Base-by-base conservation (phyloP, 192 early-diverging fungal species). In the Nowakowskiella sp. region DNA sequence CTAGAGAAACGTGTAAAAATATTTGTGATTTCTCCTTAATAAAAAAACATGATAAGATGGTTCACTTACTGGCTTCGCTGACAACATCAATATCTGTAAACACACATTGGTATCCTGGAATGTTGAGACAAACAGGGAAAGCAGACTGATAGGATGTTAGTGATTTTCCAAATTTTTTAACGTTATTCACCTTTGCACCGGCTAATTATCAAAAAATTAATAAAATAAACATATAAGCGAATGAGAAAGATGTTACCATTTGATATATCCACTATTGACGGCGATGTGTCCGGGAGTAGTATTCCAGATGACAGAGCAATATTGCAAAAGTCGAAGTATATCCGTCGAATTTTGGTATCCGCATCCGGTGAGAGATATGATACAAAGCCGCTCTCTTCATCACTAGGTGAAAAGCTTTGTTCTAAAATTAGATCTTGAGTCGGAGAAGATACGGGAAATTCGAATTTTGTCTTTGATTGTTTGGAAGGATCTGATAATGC, bases 291-390 rank as follows among this genome's bases (percentile, higher is more conserved):
- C n/a, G 43, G 45, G 46, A n/a, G n/a, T n/a, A n/a, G n/a, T n/a
- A 72, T 55, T 28, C 74, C 80, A 25, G 85, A 33, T 36, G 76
- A 68, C 43, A 67, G 66, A 16, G 81, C 75, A 23, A 89, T 83
- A 31, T 74, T 73, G 55, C 77, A 82, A 51, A 88, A 85, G 47
- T 91, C 88, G 44, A 74, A 55, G 55, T 85, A 86, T 9, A 91
- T 73, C 2, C 76, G 46, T 22, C 83, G 85, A 43, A 91, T 86
- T 49, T 86, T 85, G 42, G 78, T 80, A 70, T 91, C 89, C 7
- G 86, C 54, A n/a, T 50, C 56, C 2, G 62, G 5, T 39, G 36
- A 39, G 13, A n/a, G n/a, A n/a, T n/a, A n/a, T n/a, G n/a, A n/a
- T 3, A 21, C 53, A 55, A 55, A 55, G 10, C 31, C 4, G 13